These are phyloP conservation scores for Prinsepia uniflora DNA, from an alignment of 306 rosid species.

Conservation along the genomic window DNA sequence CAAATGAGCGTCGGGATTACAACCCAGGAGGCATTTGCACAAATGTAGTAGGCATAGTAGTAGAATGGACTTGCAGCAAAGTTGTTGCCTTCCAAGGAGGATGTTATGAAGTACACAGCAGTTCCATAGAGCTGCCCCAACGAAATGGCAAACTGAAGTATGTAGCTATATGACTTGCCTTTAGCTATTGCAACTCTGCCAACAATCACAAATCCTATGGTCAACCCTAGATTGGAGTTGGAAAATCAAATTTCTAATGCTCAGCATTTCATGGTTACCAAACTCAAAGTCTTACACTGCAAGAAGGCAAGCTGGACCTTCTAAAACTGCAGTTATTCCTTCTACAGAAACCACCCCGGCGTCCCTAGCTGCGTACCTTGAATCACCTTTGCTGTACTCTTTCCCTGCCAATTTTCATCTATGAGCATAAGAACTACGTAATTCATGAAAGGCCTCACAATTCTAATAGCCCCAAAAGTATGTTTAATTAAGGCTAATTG, in stretches of 20 bases:
- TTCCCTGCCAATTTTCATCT: conserved; percentile 55
- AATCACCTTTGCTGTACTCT: conserved; percentile 98
- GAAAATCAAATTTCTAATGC: background rate
- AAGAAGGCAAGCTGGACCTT: conserved; percentile 84
- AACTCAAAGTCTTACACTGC: conserved; percentile 58
- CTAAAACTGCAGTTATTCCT: conserved; percentile 65
- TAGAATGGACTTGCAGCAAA: conserved; percentile 53
- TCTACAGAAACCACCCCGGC: conserved; percentile 67
- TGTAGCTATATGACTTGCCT: conserved; percentile 65
- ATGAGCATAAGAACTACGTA: conserved; percentile 5
- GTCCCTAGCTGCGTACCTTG: conserved; percentile 79
- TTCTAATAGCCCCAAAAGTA: background rate
- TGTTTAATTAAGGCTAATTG: background rate
- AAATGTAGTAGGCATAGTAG: conserved; percentile 72
- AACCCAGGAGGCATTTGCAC: conserved; percentile 70
- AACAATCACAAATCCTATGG: conserved; percentile 8
- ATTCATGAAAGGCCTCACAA: conserved; percentile 8
- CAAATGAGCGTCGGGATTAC: conserved; percentile 61
- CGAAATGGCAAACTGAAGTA: conserved; percentile 81
- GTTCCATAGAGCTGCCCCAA: conserved; percentile 84
- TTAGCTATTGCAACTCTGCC: conserved; percentile 74
- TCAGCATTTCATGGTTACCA: background rate
- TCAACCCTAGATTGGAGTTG: background rate
- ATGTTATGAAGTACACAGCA: conserved; percentile 59
- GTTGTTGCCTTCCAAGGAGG: conserved; percentile 73